These are phyloP conservation scores for Moringa oleifera DNA, from an alignment of 345 rosid species.

Conservation along the genomic window DNA sequence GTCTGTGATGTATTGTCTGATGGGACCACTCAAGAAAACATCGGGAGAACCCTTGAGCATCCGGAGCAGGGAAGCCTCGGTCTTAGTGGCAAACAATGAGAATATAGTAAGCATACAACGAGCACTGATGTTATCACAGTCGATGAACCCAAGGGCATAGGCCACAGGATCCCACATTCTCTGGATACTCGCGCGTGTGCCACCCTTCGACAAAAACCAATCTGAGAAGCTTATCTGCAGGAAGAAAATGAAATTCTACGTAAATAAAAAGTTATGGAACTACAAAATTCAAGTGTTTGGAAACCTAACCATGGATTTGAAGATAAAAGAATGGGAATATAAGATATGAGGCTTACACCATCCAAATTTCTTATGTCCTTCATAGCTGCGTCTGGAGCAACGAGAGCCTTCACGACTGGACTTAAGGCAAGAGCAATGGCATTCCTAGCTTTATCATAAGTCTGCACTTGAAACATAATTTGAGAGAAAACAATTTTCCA, in stretches of 20 bases:
- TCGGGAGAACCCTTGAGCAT: slow-evolving; percentile 99
- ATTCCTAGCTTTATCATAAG: slow-evolving; percentile 92
- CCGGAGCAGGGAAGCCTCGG: slow-evolving; percentile 96
- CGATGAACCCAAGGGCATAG: slow-evolving; percentile 97
- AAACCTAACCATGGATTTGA: too few relatives aligned
- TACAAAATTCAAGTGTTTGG: too few relatives aligned
- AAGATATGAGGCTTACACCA: slow-evolving; percentile 42
- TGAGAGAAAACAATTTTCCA: slow-evolving; percentile 4
- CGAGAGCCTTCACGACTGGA: slow-evolving; percentile 89
- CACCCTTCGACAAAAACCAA: slow-evolving; percentile 98
- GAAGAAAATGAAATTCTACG: slow-evolving; percentile 11
- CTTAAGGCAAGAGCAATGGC: slow-evolving; percentile 92
- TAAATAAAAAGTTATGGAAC: neutral
- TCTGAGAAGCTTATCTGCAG: slow-evolving; percentile 94
- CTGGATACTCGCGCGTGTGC: slow-evolving; percentile 78
- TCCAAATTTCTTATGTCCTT: slow-evolving; percentile 80
- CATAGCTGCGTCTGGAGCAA: slow-evolving; percentile 91
- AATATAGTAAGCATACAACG: slow-evolving; percentile 99
- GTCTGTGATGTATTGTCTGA: slow-evolving; percentile 77
- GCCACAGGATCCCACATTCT: slow-evolving; percentile 99
- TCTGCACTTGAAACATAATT: slow-evolving; percentile 34
- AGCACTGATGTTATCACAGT: slow-evolving; percentile 98
- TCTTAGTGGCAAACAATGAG: slow-evolving; percentile 94
- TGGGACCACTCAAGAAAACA: slow-evolving; percentile 87
- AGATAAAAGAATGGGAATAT: neutral